Evolutionary conservation across 2,329 filamentous ascomycete species (phyloP), one percentile per base, ranked within the genome.

Genomic region (Cordyceps farinosa): DNA sequence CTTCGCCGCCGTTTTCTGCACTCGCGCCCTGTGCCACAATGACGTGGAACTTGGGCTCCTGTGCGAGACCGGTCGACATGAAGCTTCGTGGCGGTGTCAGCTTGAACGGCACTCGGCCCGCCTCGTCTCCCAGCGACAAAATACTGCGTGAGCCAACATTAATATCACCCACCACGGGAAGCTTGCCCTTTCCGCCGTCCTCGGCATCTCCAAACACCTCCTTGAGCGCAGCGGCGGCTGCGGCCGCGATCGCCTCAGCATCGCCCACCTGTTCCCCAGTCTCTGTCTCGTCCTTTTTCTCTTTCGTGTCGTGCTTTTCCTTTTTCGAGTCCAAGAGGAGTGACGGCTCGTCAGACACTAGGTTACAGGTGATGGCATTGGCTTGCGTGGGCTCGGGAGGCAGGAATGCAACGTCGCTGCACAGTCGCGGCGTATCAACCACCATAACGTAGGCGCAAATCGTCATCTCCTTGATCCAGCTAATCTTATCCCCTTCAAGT

Each of bases 371-470:
- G 65, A 97, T 92, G 10, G 85, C 78, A 72, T 96, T 90, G 6
- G 91, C 88, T 64, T 86, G 85, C 61, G 90, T 89, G 66, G 91
- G 88, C 69, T 90, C 87, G 0, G 92, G 91, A 0, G 93, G 92
- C 61, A 90, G 80, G 74, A 97, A 97, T 10, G 92, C 92, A 10
- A 91, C 86, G 68, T 97, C 93, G 71, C 89, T 86, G 78, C 93
- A 97, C 13, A 97, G 85, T 1, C 92, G 87, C 0, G 92, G 91
- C 0, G 93, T 97, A 73, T 96, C 90, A 66, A 97, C 86, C 38
- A 96, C 87, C 92, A 97, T 97, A 61, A 97, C 82, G 73, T 97
- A 97, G 13, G 91, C 87, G 77, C 93, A 97, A 11, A 92, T 97
- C 3, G 89, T 90, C 1, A 94, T 87, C 74, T 97, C 93, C 75